phyloP scores from a whole-genome alignment of 495 filamentous ascomycete species.

The Xylaria venustula region DNA sequence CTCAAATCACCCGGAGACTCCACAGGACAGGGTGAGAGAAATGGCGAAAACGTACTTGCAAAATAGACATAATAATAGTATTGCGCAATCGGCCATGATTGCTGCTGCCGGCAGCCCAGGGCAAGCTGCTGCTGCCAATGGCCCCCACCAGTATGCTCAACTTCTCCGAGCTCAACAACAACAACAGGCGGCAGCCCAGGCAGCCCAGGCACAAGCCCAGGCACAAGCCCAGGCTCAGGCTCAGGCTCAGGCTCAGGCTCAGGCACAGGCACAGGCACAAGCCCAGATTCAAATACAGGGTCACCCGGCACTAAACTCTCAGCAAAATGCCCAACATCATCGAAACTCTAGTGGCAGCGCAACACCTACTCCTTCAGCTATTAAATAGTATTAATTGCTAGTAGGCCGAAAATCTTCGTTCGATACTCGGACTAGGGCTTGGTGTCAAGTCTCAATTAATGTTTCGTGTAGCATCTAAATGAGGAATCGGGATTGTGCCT shows the following conservation, averaged over 20 bases:
- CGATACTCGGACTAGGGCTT: neutral
- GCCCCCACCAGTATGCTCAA: conserved; percentile 70
- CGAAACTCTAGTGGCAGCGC: conserved; percentile 45
- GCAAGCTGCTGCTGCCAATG: conserved; percentile 32
- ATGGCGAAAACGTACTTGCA: conserved; percentile 25
- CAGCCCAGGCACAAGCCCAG: conserved; percentile 15
- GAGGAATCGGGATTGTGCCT: conserved; percentile 3
- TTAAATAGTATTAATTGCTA: conserved; percentile 14
- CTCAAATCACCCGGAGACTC: conserved; percentile 25
- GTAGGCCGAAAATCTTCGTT: neutral
- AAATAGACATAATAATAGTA: conserved; percentile 28
- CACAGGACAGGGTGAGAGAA: conserved; percentile 38
- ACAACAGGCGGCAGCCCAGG: conserved; percentile 30
- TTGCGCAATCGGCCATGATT: conserved; percentile 63
- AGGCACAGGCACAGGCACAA: neutral
- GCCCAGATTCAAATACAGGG: neutral
- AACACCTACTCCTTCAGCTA: conserved; percentile 34
- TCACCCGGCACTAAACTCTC: conserved; percentile 22
- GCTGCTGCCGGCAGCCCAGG: conserved; percentile 56
- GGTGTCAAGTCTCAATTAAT: neutral
- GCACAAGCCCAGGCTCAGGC: conserved; percentile 15
- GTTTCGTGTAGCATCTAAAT: neutral
- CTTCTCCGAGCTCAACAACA: conserved; percentile 70
- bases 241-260: conserved; percentile 4
- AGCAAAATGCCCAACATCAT: conserved; percentile 33